Conservation (phyloP, 1,284 basidiomycete species). For the Paramarasmius palmivorus region DNA sequence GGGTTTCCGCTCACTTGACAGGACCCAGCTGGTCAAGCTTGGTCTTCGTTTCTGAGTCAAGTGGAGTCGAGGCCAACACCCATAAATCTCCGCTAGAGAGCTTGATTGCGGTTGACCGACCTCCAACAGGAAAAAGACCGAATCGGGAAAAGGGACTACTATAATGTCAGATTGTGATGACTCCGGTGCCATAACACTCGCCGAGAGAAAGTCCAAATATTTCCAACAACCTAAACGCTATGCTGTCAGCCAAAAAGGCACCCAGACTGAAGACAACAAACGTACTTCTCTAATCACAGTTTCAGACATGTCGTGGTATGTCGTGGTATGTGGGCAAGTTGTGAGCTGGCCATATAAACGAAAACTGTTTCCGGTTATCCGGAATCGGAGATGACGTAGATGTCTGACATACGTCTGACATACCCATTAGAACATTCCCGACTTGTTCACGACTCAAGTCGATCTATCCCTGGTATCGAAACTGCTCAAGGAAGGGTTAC, state of each 20-base stretch:
- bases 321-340: background rate
- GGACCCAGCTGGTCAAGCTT: constrained; percentile 75
- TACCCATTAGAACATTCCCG: too few species aligned
- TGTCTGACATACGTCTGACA: too few species aligned
- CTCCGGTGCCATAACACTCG: constrained; percentile 28
- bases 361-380: too few species aligned
- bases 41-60: constrained; percentile 70
- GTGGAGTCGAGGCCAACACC: constrained; percentile 84
- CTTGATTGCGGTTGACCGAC: constrained; percentile 82
- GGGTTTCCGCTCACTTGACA: constrained; percentile 58
- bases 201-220: constrained; percentile 78
- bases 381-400: too few species aligned
- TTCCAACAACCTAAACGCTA: constrained; percentile 49
- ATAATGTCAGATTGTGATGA: constrained; percentile 8
- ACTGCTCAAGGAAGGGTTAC: too few species aligned
- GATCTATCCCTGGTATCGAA: too few species aligned
- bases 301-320: constrained; percentile 26
- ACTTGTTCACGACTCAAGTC: too few species aligned
- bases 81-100: constrained; percentile 75
- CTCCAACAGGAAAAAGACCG: constrained; percentile 73
- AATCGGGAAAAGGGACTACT: constrained; percentile 69
- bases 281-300: constrained; percentile 45
- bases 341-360: too few species aligned
- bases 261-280: background rate
- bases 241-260: constrained; percentile 2